Evolutionary conservation across 371 early-diverging fungal species (phyloP).

Genomic region (Haplosporangium sp.): DNA sequence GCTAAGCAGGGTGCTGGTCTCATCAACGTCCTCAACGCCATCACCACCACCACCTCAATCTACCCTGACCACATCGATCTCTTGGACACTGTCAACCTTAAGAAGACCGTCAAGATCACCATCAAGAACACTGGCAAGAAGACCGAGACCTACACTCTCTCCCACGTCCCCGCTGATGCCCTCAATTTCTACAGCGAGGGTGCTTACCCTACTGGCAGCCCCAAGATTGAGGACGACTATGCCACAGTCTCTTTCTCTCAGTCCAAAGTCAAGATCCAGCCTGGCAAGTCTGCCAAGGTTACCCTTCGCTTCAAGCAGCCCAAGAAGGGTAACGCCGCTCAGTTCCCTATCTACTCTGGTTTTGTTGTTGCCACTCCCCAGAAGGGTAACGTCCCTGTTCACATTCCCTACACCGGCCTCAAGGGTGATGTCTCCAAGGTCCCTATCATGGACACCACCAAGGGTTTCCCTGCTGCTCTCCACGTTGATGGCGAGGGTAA

Average conservation of each 20-base stretch:
- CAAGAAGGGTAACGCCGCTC: constrained; percentile 33
- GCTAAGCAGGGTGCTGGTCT: constrained; percentile 82
- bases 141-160: constrained; percentile 62
- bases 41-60: constrained; percentile 63
- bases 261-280: constrained; percentile 45
- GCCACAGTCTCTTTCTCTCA: constrained; percentile 55
- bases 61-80: constrained; percentile 73
- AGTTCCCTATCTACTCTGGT: constrained; percentile 56
- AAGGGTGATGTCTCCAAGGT: constrained; percentile 61
- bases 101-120: constrained; percentile 60
- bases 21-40: constrained; percentile 71
- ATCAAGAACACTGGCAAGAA: constrained; percentile 70
- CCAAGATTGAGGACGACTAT: constrained; percentile 46
- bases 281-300: constrained; percentile 59
- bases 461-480: constrained; percentile 13
- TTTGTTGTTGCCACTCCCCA: constrained; percentile 48
- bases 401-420: constrained; percentile 68
- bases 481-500: constrained; percentile 6
- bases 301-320: constrained; percentile 58
- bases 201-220: constrained; percentile 33
- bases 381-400: constrained; percentile 33
- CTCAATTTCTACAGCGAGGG: constrained; percentile 55
- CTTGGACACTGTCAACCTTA: constrained; percentile 66
- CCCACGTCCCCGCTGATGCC: constrained; percentile 59
- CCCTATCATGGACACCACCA: constrained; percentile 60